phyloP scores from a whole-genome alignment of 176 grass and related monocot genomes.

The Olyra latifolia region DNA sequence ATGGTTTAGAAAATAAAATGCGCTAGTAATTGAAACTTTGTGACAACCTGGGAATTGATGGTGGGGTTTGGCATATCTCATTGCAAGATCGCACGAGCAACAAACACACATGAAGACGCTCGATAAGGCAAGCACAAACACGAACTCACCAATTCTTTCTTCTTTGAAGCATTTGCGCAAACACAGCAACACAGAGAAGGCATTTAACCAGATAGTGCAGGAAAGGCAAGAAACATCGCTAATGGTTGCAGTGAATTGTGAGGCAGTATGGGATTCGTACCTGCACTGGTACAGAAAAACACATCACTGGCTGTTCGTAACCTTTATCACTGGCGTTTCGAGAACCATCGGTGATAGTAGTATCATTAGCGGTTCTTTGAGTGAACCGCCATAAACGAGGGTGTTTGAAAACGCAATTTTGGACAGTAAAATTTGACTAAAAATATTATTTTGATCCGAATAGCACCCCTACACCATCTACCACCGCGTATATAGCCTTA shows the following conservation, averaged over 20 bases:
- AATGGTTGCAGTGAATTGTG: background rate
- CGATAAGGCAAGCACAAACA: background rate
- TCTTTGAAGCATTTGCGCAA: slow-evolving; percentile 21
- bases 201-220: background rate
- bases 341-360: no score
- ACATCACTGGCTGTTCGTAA: no score
- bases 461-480: no score
- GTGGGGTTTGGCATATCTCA: background rate
- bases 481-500: no score
- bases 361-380: no score
- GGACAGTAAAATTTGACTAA: no score
- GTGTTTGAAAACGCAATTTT: no score
- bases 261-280: background rate
- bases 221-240: background rate
- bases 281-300: no score
- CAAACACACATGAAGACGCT: background rate
- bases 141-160: background rate
- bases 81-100: background rate
- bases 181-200: background rate
- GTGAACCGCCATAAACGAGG: no score
- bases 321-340: no score
- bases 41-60: background rate
- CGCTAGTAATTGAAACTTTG: background rate
- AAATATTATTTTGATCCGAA: no score
- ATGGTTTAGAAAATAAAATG: background rate